phyloP scores from a whole-genome alignment of 2,329 filamentous ascomycete species.

The Hypoxylon sp. region DNA sequence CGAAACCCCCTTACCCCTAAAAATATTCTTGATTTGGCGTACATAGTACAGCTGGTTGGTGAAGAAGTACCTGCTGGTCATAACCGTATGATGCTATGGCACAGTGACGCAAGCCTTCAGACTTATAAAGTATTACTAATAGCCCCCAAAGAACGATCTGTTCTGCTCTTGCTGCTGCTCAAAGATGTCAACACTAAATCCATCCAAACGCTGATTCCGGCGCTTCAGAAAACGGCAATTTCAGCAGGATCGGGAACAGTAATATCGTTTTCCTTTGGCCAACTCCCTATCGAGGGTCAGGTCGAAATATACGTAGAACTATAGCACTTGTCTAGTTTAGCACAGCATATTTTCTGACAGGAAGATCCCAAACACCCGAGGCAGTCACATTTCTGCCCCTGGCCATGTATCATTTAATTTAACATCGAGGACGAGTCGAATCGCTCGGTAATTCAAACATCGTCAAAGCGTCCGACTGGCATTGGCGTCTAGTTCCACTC shows the following conservation, averaged over 20 bases:
- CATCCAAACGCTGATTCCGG: neutral
- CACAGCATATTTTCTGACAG: neutral
- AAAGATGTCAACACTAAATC: neutral
- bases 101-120: neutral
- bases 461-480: neutral
- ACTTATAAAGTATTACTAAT: neutral
- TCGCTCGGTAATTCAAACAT: neutral
- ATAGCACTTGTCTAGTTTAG: neutral
- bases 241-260: neutral
- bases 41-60: neutral
- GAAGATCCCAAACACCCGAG: neutral
- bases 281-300: neutral
- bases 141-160: neutral
- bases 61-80: neutral
- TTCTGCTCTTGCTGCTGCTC: neutral
- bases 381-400: neutral
- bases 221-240: neutral
- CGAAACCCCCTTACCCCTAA: neutral
- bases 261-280: neutral
- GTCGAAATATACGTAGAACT: neutral
- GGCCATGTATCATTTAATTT: neutral
- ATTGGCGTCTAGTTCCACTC: neutral
- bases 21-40: neutral
- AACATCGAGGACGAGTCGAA: neutral
- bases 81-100: neutral